Conservation (phyloP, 106 monocot species). For the Hemerocallis citrina region DNA sequence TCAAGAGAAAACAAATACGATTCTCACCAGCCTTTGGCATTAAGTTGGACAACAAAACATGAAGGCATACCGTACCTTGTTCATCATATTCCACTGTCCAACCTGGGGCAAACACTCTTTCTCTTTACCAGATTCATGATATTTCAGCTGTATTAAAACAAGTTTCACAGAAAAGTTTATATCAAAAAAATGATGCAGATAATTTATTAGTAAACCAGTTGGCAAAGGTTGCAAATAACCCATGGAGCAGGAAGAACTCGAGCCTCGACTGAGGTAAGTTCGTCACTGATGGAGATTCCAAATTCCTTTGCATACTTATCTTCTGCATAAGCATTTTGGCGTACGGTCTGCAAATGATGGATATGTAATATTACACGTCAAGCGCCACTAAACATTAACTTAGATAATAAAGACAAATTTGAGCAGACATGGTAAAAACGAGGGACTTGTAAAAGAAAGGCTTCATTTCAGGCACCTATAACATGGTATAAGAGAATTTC, state of each 20-base stretch:
- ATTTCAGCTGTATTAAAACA: slow-evolving; percentile 55
- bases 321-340: slow-evolving; percentile 68
- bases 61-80: slow-evolving; percentile 52
- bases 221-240: slow-evolving; percentile 29
- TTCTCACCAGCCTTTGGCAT: background rate
- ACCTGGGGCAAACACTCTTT: slow-evolving; percentile 87
- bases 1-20: no score
- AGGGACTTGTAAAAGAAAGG: no score
- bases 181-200: background rate
- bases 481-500: no score
- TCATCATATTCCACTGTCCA: slow-evolving; percentile 98
- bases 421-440: background rate
- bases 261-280: slow-evolving; percentile 74
- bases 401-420: background rate
- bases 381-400: background rate
- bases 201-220: background rate
- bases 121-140: slow-evolving; percentile 80
- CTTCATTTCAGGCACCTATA: no score
- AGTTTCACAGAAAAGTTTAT: background rate
- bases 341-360: slow-evolving; percentile 50
- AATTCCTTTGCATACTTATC: slow-evolving; percentile 89
- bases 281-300: slow-evolving; percentile 66
- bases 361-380: background rate
- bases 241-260: slow-evolving; percentile 93
- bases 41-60: background rate